Evolutionary conservation across 2,329 filamentous ascomycete species (phyloP), one percentile per base, ranked within the genome.

Genomic region (Pseudocercospora pini-densiflorae): DNA sequence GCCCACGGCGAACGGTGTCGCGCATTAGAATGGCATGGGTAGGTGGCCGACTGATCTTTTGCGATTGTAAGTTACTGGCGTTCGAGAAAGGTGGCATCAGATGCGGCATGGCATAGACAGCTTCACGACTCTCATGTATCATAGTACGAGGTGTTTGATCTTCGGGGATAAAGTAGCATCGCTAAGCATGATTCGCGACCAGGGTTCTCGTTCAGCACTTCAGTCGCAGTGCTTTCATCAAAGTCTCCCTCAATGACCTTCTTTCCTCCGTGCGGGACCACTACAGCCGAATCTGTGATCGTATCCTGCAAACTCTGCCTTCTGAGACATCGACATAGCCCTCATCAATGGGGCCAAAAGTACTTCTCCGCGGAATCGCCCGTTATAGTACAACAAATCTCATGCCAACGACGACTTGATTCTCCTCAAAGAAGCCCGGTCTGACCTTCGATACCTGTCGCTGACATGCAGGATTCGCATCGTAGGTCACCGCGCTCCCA

Each of bases 391-490:
- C 75, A 31, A 81, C 75, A 68, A 81, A 82, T 49, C 81, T 75
- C 66, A 81, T 76, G 1, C 79, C 81, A 23, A 80, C 75, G 10
- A 83, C 73, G 36, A 83, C 73, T 27, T 76, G 75, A 3, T 79
- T 75, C 70, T 83, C 81, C 24, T 70, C 71, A 65, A 83, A 83
- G 23, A 74, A 66, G 6, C 80, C 81, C 24, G 74, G 71, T 62
- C 79, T 73, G 66, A 79, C 79, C 53, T 78, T 76, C 51, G 73
- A 74, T 1, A 81, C 72, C 68, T 82, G 79, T 60, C 81, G 77
- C 61, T 81, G 66, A 51, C 76, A 70, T 24, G 70, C 69, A 10
- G 73, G 70, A 2, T 66, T 59, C 16, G 70, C 71, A 58, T 58
- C 31, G 62, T 73, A 77, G 36, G 60, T 70, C 8, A 76, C 65